These are phyloP conservation scores for Aschersonia sp. DNA, from an alignment of 2,329 filamentous ascomycete species.

Conservation along the genomic window DNA sequence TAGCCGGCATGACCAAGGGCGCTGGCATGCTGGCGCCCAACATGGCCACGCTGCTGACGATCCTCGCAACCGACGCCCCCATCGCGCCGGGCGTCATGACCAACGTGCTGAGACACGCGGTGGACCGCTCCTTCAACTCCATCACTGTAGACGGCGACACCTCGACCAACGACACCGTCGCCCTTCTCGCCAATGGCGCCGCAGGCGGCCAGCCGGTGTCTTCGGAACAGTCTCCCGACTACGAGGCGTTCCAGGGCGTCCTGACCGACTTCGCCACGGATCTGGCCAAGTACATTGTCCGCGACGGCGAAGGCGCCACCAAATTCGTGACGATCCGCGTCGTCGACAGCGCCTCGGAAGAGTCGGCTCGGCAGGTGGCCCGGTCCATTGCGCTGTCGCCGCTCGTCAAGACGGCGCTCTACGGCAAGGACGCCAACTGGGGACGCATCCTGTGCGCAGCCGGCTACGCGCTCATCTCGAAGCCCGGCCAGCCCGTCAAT, in stretches of 20 bases:
- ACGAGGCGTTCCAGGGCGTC: constrained; percentile 52
- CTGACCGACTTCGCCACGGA: constrained; percentile 69
- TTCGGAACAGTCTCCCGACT: constrained; percentile 43
- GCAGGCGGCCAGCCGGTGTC: constrained; percentile 57
- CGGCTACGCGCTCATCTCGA: constrained; percentile 58
- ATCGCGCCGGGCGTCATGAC: constrained; percentile 55
- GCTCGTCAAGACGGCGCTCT: constrained; percentile 91
- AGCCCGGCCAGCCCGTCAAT: constrained; percentile 39
- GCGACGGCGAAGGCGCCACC: constrained; percentile 92
- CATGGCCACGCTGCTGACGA: constrained; percentile 89
- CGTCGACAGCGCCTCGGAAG: constrained; percentile 52
- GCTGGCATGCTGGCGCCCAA: constrained; percentile 99
- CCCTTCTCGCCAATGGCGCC: constrained; percentile 87
- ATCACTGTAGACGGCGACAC: constrained; percentile 97
- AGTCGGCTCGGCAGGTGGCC: constrained; percentile 64
- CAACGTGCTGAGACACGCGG: constrained; percentile 55
- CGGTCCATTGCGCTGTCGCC: constrained; percentile 81
- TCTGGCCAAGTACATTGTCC: constrained; percentile 82
- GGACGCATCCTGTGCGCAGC: constrained; percentile 91
- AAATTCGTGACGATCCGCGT: constrained; percentile 95
- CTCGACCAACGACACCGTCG: constrained; percentile 92
- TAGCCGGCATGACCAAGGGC: constrained; percentile 94
- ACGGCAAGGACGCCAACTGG: constrained; percentile 97
- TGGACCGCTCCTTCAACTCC: constrained; percentile 82
- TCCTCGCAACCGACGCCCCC: constrained; percentile 83